Base-by-base conservation (phyloP, 1,139 yeast genomes). In the Pichia sp. region DNA sequence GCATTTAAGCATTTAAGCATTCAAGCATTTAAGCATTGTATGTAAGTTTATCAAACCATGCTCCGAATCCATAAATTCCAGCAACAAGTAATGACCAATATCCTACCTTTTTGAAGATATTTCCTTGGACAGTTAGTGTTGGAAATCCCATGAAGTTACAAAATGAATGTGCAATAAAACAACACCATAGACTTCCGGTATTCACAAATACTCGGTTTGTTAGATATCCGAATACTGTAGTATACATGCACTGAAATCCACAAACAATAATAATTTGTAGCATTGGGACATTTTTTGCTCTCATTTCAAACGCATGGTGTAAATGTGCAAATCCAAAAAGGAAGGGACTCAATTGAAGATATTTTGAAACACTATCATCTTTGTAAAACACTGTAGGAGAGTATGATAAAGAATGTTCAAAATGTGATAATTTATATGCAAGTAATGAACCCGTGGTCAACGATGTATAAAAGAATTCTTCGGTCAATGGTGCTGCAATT, bases 321-420 rank as follows among this genome's bases (percentile, higher is more conserved):
- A 84, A 46, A 62, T 91, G 99, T 0, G 97, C 96, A n/a, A 86
- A 56, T 1, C 96, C 95, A 65, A 91, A 91, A 49, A 80, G 72
- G 18, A 80, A 55, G 0, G 96, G 95, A 2, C 89, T 71, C 9
- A 37, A 19, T n/a, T 24, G 22, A 7, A 41, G 11, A 14, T 35
- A 35, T n/a, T 8, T 24, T 4, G 26, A 14, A 9, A 40, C 21
- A 1, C 38, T 35, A 2, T 23, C 18, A 27, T 32, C 38, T 10
- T 39, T 20, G 13, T 32, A 16, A 16, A 48, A 44, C 2, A 7
- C 11, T 4, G 35, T 36, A n/a, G 49, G 47, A 7, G 44, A 31
- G 31, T 45, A 45, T 4, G 10, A 13, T 2, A 31, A 14, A 4
- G 15, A 7, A 13, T 8, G 6, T 8, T 22, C n/a, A 2, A 10